A percentile compares a stretch with the other conserved stretches of the same genome.
These are phyloP conservation scores for Bacidia gigantensis DNA, from an alignment of 495 filamentous ascomycete genomes.

Conservation along the genomic window DNA sequence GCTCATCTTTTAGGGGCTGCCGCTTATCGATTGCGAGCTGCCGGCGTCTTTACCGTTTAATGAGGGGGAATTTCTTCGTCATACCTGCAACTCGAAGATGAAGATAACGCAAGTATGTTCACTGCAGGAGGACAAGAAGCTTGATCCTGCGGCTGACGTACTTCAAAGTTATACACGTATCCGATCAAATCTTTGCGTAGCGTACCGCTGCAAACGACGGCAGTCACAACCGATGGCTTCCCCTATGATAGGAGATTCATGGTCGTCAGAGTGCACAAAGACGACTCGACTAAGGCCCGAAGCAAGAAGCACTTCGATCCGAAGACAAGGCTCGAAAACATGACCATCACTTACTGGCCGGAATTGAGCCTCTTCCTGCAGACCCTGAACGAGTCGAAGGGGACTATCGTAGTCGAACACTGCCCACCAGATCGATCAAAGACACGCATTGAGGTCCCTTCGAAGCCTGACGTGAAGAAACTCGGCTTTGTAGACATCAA, in stretches of 20 bases:
- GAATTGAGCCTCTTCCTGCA: conserved; percentile 57
- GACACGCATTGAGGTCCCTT: conserved; percentile 40
- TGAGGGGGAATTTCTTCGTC: too few relatives aligned
- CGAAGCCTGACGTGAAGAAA: conserved; percentile 38
- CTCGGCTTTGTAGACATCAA: conserved; percentile 39
- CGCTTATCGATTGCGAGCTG: too few relatives aligned
- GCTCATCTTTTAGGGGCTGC: too few relatives aligned
- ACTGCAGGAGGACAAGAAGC: neutral
- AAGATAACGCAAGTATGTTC: conserved; percentile 32
- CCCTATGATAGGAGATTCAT: conserved; percentile 67
- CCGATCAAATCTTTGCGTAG: conserved; percentile 77
- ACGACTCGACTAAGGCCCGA: conserved; percentile 15
- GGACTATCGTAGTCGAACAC: conserved; percentile 35
- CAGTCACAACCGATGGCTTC: conserved; percentile 53
- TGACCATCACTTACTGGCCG: conserved; percentile 51
- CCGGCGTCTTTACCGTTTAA: too few relatives aligned
- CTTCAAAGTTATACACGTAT: conserved; percentile 61
- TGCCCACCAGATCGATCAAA: conserved; percentile 16
- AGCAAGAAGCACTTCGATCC: conserved; percentile 4
- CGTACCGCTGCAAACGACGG: conserved; percentile 39
- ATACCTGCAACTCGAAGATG: too few relatives aligned
- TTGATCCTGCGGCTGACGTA: neutral
- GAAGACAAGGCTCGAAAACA: conserved; percentile 38
- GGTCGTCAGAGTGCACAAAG: conserved; percentile 43
- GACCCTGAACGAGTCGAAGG: conserved; percentile 29